Conservation (phyloP, 139 green algal species). For the Edaphochlamys debaryana region DNA sequence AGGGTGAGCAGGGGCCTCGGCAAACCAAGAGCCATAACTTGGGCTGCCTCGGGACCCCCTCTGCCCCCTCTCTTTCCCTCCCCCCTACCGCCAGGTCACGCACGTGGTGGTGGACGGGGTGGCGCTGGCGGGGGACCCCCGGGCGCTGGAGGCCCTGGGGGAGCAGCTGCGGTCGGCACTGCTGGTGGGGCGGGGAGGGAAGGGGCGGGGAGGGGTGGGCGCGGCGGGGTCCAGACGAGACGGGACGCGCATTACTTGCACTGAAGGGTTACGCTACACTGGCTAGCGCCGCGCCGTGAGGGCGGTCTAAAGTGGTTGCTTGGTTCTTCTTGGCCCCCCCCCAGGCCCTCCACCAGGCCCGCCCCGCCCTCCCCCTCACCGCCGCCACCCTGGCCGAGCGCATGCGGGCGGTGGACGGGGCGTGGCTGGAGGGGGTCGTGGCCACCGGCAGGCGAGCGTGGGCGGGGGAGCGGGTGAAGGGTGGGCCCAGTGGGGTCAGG, state of each 20-base stretch:
- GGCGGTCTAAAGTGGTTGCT: no score
- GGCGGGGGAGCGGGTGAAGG: no score
- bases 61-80: no score
- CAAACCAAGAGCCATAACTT: no score
- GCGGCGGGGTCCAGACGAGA: no score
- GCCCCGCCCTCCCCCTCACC: slow-evolving; percentile 1
- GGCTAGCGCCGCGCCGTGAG: no score
- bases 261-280: neutral
- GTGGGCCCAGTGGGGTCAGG: no score
- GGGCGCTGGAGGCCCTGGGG: slow-evolving; percentile 5
- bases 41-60: no score
- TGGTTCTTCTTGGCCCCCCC: no score
- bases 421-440: slow-evolving; percentile 16
- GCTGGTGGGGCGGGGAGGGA: neutral
- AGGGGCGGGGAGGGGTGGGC: neutral
- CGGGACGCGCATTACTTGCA: neutral
- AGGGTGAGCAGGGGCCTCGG: no score
- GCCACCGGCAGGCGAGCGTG: neutral
- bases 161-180: slow-evolving; percentile 13
- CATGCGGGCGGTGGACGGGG: slow-evolving; percentile 25
- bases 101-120: slow-evolving; percentile 3
- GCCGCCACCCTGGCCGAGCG: neutral
- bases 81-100: slow-evolving; percentile 18
- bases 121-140: neutral
- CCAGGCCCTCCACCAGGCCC: slow-evolving; percentile 3